Evolutionary conservation across 1,139 yeast species (phyloP), one percentile per base, ranked within the genome.

Genomic region (Taphrina communis): DNA sequence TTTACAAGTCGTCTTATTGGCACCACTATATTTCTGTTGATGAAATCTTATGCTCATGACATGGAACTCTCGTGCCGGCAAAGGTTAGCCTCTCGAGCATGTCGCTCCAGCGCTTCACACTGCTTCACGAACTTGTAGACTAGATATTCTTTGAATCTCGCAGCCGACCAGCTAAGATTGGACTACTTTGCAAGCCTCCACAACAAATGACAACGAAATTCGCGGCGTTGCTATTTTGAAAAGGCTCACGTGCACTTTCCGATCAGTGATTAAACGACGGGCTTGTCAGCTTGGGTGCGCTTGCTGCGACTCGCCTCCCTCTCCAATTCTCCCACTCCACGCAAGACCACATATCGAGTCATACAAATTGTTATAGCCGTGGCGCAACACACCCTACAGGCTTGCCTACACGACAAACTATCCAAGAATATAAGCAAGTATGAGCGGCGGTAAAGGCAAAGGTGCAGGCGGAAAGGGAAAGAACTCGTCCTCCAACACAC

Each of bases 401-500:
- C 31, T 25, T 25, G 31, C 31, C 31, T 25, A 25, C 31, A 25
- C 31, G 31, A 25, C 31, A 25, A 25, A 25, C 4, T 4, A 25
- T 4, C 4, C 31, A 25, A 25, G n/a, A 44, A 19, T 44, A 50
- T 50, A 31, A 21, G 21, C 36, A 19, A 56, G 12, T 11, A 58
- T 58, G 62, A 36, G 48, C 39, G 62, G 62, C 14, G 62, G 62
- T 44, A 58, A 58, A 58, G 62, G 62, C 51, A 58, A 58, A 58
- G 62, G 58, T 42, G 58, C 58, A 11, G 92, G 92, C 80, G 97
- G 97, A 74, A 92, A 78, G 71, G 77, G 78, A 44, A 78, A 92
- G 77, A 90, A 96, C 62, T 89, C 96, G 68, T 89, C 88, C 75
- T 66, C 68, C 41, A 88, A 70, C 81, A 90, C 73, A 86, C 91